Conservation (phyloP, 129 eudicot genomes). For the Arctium lappa region DNA sequence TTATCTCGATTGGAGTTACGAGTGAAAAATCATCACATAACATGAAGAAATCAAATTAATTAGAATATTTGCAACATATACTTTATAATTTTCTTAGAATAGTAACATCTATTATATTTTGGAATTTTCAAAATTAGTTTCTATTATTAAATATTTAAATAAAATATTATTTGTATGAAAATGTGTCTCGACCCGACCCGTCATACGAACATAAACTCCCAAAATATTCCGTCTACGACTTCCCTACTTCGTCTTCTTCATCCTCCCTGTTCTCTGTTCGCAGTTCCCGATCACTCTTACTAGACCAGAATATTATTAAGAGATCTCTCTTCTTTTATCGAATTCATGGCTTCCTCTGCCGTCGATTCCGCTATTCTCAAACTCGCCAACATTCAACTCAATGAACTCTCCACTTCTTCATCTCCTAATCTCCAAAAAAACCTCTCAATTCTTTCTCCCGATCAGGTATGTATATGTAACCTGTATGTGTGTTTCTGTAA, state of each 20-base stretch:
- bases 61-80: too few relatives aligned
- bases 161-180: too few relatives aligned
- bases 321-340: neutral
- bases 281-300: constrained; percentile 2
- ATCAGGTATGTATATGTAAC: constrained; percentile 46
- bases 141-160: too few relatives aligned
- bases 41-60: too few relatives aligned
- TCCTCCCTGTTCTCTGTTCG: neutral
- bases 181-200: neutral
- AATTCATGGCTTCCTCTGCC: constrained; percentile 32
- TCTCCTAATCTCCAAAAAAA: constrained; percentile 62
- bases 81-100: too few relatives aligned
- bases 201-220: neutral
- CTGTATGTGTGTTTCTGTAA: neutral
- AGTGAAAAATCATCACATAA: too few relatives aligned
- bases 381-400: constrained; percentile 48
- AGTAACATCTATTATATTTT: too few relatives aligned
- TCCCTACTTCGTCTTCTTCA: neutral
- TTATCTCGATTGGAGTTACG: neutral
- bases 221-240: constrained; percentile 9
- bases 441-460: constrained; percentile 58
- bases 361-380: constrained; percentile 41
- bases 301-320: neutral
- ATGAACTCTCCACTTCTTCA: constrained; percentile 43
- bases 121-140: too few relatives aligned